Conservation (phyloP, 2,329 filamentous ascomycete genomes). For the Fonsecaea erecta region DNA sequence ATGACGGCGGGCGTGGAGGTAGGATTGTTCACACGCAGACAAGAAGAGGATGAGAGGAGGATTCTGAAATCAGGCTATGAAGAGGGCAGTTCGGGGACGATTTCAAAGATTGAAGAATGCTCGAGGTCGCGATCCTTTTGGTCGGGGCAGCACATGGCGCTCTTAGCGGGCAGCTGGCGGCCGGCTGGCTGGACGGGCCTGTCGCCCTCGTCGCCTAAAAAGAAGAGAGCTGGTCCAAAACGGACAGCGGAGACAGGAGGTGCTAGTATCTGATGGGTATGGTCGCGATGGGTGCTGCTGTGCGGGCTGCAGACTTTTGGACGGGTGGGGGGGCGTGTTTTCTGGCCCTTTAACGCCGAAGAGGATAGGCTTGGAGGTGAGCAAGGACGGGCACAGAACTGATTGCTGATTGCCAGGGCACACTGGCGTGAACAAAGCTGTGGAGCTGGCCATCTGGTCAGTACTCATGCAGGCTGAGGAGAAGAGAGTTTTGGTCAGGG, state of each 20-base stretch:
- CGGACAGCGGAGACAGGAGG: conserved; percentile 33
- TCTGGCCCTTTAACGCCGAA: conserved; percentile 8
- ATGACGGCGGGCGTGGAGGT: not conserved
- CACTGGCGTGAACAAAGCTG: conserved; percentile 1
- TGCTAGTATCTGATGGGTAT: conserved; percentile 32
- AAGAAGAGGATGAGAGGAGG: conserved; percentile 2
- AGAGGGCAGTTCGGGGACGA: conserved; percentile 27
- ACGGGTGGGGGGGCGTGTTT: conserved; percentile 4
- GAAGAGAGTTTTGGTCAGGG: conserved; percentile 4
- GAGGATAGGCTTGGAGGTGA: conserved; percentile 6
- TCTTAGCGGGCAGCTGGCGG: conserved; percentile 39
- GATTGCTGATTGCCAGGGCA: conserved; percentile 17
- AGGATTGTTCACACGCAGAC: not conserved
- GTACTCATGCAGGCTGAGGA: conserved; percentile 2
- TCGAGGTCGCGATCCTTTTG: conserved; percentile 36
- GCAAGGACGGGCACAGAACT: conserved; percentile 2
- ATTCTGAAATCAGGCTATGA: conserved; percentile 27
- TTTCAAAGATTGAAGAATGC: conserved; percentile 35
- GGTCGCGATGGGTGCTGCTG: conserved; percentile 19
- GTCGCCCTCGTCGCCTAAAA: conserved; percentile 38
- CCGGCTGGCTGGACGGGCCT: conserved; percentile 43
- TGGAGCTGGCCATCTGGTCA: no score
- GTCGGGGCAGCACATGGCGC: conserved; percentile 39
- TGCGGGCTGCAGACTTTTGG: conserved; percentile 12
- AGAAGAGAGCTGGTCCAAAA: conserved; percentile 36